A percentile compares a stretch with the other conserved stretches of the same genome.
phyloP scores from a whole-genome alignment of 2,329 filamentous ascomycete genomes.

The Hypoxylon sp. region DNA sequence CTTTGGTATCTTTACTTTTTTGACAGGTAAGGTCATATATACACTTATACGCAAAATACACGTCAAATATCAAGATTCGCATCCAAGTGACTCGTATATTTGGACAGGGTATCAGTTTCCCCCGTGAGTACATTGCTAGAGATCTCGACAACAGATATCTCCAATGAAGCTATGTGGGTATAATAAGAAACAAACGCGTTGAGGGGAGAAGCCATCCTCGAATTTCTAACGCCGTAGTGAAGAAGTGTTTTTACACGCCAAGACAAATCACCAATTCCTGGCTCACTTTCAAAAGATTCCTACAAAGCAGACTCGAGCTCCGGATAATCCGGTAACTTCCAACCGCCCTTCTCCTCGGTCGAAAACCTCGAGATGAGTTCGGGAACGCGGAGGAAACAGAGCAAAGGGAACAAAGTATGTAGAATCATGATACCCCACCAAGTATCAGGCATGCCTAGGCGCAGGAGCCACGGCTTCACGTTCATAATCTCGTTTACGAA shows the following conservation, averaged over 20 bases:
- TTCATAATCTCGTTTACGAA: constrained; percentile 39
- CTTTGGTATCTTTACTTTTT: too few species aligned
- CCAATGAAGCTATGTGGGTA: background rate
- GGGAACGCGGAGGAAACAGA: constrained; percentile 39
- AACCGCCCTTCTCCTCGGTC: constrained; percentile 32
- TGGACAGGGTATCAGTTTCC: background rate
- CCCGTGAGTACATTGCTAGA: background rate
- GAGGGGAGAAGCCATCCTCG: background rate
- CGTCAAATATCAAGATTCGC: too few species aligned
- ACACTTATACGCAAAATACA: too few species aligned
- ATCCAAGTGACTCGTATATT: background rate
- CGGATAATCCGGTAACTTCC: constrained; percentile 43
- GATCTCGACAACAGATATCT: background rate
- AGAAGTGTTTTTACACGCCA: constrained; percentile 8
- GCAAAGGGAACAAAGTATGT: constrained; percentile 23
- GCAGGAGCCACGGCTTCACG: constrained; percentile 4
- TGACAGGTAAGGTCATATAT: too few species aligned
- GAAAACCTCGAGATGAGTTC: constrained; percentile 29
- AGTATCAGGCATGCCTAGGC: constrained; percentile 34
- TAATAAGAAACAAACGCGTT: background rate
- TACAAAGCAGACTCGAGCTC: constrained; percentile 23
- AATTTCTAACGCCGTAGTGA: background rate
- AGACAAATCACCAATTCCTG: background rate
- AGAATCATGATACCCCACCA: constrained; percentile 36
- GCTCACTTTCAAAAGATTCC: background rate